A percentile compares a stretch with the other conserved stretches of the same genome.
Conservation (phyloP, 306 rosid genomes). For the Geum urbanum region DNA sequence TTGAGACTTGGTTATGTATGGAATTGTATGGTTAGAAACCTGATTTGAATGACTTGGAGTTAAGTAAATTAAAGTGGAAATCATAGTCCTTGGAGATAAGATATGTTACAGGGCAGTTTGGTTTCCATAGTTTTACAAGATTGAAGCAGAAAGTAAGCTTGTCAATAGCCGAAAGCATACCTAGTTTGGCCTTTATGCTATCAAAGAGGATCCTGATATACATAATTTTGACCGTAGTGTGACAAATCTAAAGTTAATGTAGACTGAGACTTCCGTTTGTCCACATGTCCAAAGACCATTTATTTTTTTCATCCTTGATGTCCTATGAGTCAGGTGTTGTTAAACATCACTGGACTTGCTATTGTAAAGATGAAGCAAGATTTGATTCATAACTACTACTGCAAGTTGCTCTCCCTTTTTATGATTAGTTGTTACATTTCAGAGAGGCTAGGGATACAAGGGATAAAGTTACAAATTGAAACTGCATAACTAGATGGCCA, state of each 20-base stretch:
- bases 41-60: not conserved
- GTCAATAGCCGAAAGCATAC: not conserved
- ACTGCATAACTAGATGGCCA: not conserved
- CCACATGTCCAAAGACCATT: not conserved
- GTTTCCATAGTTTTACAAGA: no score
- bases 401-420: not conserved
- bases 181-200: not conserved
- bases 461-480: not conserved
- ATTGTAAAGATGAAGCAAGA: not conserved
- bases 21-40: not conserved
- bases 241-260: not conserved
- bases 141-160: no score
- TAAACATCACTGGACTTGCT: not conserved
- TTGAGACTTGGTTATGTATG: not conserved
- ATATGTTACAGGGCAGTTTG: not conserved
- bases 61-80: not conserved
- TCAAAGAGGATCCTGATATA: not conserved
- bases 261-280: not conserved
- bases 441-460: not conserved
- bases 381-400: not conserved
- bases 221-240: not conserved
- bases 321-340: not conserved
- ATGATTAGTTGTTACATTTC: not conserved
- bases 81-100: not conserved
- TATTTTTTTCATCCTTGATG: not conserved